Conservation (phyloP, 148 eudicot genomes). For the Hydrangea macrophylla region DNA sequence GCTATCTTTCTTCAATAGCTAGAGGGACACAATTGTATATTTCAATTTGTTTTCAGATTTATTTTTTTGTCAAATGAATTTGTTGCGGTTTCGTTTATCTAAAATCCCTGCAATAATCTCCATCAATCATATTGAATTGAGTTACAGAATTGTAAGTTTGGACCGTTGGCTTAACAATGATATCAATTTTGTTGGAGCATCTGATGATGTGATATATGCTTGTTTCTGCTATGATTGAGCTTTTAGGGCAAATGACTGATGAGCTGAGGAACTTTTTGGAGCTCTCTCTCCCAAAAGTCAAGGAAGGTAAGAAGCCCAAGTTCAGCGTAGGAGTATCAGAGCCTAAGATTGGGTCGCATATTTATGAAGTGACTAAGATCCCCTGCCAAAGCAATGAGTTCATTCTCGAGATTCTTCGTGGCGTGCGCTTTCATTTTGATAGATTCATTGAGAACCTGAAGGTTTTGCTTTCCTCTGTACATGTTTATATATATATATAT, state of each 20-base stretch:
- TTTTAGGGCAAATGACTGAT: constrained; percentile 85
- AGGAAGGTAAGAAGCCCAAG: constrained; percentile 68
- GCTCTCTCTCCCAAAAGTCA: constrained; percentile 55
- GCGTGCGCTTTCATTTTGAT: constrained; percentile 84
- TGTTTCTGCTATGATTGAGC: background rate
- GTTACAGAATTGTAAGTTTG: too few relatives aligned
- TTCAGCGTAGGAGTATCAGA: constrained; percentile 81
- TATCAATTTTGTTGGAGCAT: background rate
- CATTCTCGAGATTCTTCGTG: constrained; percentile 81
- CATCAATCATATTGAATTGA: constrained; percentile 1
- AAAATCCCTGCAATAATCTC: background rate
- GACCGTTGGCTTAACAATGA: background rate
- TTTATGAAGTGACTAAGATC: constrained; percentile 71
- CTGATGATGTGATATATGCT: background rate
- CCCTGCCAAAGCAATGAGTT: constrained; percentile 87
- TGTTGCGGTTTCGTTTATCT: background rate
- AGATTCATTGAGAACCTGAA: constrained; percentile 75
- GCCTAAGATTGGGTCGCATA: constrained; percentile 76
- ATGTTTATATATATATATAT: too few relatives aligned
- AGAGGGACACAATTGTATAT: background rate
- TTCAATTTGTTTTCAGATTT: background rate
- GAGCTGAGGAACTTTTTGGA: constrained; percentile 76
- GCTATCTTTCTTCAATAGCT: too few relatives aligned
- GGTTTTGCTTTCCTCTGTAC: constrained; percentile 35
- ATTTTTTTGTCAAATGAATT: too few relatives aligned